These are phyloP conservation scores for Fusarium sp. DNA, from an alignment of 2,329 filamentous ascomycete species.

Conservation along the genomic window DNA sequence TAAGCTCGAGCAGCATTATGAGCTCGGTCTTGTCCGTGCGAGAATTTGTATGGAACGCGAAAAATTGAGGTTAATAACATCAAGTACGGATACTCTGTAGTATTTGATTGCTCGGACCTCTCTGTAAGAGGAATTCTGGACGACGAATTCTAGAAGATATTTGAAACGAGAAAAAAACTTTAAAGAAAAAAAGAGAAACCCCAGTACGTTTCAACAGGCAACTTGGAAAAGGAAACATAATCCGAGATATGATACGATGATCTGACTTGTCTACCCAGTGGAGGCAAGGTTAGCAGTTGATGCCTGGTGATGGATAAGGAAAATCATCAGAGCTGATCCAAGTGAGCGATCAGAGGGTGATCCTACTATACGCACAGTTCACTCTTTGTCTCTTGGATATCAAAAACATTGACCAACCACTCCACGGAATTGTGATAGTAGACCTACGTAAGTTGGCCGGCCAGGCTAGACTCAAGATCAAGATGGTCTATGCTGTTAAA, in stretches of 20 bases:
- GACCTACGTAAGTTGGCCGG: not conserved
- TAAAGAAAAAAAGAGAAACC: not conserved
- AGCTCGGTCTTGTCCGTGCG: constrained; percentile 40
- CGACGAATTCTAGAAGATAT: not conserved
- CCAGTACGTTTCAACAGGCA: not conserved
- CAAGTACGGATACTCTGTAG: not conserved
- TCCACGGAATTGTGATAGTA: not conserved
- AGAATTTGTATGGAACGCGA: constrained; percentile 22
- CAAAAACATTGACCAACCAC: constrained; percentile 5
- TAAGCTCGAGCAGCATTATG: constrained; percentile 2
- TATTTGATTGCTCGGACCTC: not conserved
- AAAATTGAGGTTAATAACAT: not conserved
- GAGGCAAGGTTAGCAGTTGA: not conserved
- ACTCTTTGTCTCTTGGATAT: not conserved
- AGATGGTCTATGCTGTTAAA: not conserved
- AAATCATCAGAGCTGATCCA: not conserved
- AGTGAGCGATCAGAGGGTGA: not conserved
- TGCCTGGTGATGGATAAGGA: not conserved
- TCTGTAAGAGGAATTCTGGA: not conserved
- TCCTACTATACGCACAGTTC: not conserved
- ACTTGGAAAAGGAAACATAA: not conserved
- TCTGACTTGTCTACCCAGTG: not conserved
- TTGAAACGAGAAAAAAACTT: not conserved
- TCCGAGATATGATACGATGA: not conserved
- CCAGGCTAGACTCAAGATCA: not conserved